A percentile compares a stretch with the other conserved stretches of the same genome.
These are phyloP conservation scores for Arabidopsis arenosa DNA, from an alignment of 345 rosid species.

Conservation along the genomic window DNA sequence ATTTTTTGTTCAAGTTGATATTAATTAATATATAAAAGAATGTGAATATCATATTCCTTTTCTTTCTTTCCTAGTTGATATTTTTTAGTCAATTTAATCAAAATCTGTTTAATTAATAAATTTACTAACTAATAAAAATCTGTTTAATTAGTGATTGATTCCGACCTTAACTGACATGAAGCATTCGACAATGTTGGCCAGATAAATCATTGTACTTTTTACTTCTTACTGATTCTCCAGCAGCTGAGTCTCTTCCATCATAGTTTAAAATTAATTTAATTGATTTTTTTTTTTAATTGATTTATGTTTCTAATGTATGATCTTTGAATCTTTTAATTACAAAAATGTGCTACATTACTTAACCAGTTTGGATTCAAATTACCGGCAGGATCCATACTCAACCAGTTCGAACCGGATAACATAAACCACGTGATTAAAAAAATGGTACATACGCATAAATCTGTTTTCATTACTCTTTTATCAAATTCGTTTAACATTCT, in stretches of 20 bases:
- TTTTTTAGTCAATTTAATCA: constrained; percentile 25
- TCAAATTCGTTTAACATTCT: too few species aligned
- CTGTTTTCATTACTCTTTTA: background rate
- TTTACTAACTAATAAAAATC: constrained; percentile 28
- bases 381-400: background rate
- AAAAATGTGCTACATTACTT: background rate
- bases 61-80: constrained; percentile 9
- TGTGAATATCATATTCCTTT: background rate
- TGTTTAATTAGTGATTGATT: constrained; percentile 15
- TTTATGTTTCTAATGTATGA: background rate
- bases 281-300: background rate
- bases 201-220: background rate
- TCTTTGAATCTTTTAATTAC: background rate
- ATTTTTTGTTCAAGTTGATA: constrained; percentile 37
- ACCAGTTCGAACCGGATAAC: background rate
- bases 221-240: background rate
- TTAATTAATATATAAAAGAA: background rate
- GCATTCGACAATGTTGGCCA: constrained; percentile 34
- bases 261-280: background rate
- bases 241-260: background rate
- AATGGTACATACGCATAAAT: too few species aligned
- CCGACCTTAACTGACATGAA: constrained; percentile 39
- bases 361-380: background rate
- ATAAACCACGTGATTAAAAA: too few species aligned
- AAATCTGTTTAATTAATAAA: constrained; percentile 26